Conservation (phyloP, 768 basidiomycete species). For the Lentinula sp. region DNA sequence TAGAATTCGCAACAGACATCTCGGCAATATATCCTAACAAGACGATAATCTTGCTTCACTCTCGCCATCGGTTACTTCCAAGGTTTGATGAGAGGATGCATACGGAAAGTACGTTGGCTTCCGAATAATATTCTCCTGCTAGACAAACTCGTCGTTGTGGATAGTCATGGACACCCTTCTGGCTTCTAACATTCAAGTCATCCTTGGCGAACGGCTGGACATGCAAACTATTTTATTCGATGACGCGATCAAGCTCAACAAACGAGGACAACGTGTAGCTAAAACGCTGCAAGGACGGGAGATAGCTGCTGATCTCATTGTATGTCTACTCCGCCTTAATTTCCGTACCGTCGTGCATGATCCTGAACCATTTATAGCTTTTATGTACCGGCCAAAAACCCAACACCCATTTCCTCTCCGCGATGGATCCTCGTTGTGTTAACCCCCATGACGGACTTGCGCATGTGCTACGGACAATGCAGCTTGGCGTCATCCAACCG, state of each 20-base stretch:
- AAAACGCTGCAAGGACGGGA: slow-evolving; percentile 43
- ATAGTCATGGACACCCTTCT: slow-evolving; percentile 33
- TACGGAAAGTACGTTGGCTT: slow-evolving; percentile 33
- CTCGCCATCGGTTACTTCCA: slow-evolving; percentile 46
- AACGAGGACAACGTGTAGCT: slow-evolving; percentile 27
- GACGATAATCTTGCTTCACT: slow-evolving; percentile 54
- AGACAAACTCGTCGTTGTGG: not conserved
- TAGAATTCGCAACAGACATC: slow-evolving; percentile 64
- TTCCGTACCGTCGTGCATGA: not conserved
- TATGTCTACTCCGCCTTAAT: slow-evolving; percentile 18
- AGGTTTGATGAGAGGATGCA: slow-evolving; percentile 49
- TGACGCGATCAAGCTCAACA: slow-evolving; percentile 19
- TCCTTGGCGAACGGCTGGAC: slow-evolving; percentile 52
- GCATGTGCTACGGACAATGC: slow-evolving; percentile 46
- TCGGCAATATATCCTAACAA: slow-evolving; percentile 46
- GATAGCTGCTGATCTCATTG: slow-evolving; percentile 48
- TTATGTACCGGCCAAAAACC: slow-evolving; percentile 58
- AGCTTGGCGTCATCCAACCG: slow-evolving; percentile 26
- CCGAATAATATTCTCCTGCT: too few species aligned
- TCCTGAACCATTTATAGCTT: slow-evolving; percentile 26
- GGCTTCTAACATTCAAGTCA: slow-evolving; percentile 36
- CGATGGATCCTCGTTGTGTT: slow-evolving; percentile 35
- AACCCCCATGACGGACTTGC: slow-evolving; percentile 31
- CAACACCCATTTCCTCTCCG: slow-evolving; percentile 42
- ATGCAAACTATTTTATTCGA: slow-evolving; percentile 17